These are phyloP conservation scores for Coemansia sp. DNA, from an alignment of 192 early-diverging fungal genomes.

Conservation along the genomic window DNA sequence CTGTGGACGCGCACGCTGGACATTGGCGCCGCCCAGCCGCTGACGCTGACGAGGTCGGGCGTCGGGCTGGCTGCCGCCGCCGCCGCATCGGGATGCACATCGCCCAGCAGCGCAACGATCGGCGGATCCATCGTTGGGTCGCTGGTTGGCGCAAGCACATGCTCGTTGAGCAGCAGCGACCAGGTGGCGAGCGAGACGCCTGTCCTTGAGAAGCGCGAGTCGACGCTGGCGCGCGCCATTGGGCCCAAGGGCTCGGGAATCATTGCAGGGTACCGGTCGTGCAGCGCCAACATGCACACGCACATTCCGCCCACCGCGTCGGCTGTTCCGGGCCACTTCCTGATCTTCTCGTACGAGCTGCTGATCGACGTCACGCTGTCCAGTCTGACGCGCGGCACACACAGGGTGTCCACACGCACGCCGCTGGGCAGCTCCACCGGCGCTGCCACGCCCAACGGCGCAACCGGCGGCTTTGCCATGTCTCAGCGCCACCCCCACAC, in stretches of 20 bases:
- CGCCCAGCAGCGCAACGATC: not conserved
- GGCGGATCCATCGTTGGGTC: constrained; percentile 1
- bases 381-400: constrained; percentile 35
- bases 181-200: not conserved
- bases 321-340: constrained; percentile 38
- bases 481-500: not conserved
- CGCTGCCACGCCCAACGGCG: constrained; percentile 20
- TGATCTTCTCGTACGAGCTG: constrained; percentile 53
- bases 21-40: constrained; percentile 19
- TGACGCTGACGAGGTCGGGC: constrained; percentile 37
- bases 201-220: constrained; percentile 15
- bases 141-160: not conserved
- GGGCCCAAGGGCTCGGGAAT: constrained; percentile 23
- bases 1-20: constrained; percentile 45
- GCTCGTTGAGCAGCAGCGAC: not conserved
- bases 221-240: constrained; percentile 16
- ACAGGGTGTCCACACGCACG: constrained; percentile 35
- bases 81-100: not conserved
- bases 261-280: constrained; percentile 27
- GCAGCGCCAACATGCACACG: constrained; percentile 49
- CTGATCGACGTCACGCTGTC: constrained; percentile 41
- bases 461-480: constrained; percentile 8
- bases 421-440: constrained; percentile 26
- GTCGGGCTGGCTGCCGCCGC: constrained; percentile 27
- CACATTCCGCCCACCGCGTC: constrained; percentile 29